Conservation (phyloP, 352 stramenopile genomes). For the Phytophthora pinifolia region DNA sequence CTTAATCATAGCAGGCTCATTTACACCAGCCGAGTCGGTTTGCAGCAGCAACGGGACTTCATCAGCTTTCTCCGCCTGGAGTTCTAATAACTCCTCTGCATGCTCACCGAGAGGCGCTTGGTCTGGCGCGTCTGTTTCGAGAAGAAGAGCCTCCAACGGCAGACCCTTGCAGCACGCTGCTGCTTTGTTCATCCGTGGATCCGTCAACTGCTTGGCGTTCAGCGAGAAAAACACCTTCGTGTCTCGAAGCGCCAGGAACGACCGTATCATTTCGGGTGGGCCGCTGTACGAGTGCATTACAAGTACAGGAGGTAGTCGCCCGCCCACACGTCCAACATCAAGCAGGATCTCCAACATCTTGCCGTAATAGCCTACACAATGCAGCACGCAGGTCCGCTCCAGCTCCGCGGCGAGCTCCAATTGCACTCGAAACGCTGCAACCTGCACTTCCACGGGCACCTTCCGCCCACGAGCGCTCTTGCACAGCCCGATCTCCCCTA, state of each 20-base stretch:
- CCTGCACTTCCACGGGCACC: slow-evolving; percentile 48
- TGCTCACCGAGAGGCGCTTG: slow-evolving; percentile 40
- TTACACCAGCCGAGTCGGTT: slow-evolving; percentile 28
- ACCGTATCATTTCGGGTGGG: slow-evolving; percentile 47
- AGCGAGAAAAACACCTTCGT: slow-evolving; percentile 75
- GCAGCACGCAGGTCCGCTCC: slow-evolving; percentile 57
- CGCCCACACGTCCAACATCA: slow-evolving; percentile 1
- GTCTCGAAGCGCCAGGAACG: slow-evolving; percentile 44
- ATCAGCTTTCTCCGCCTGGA: too few species aligned
- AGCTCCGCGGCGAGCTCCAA: slow-evolving; percentile 54
- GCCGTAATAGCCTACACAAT: slow-evolving; percentile 73
- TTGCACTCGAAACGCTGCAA: slow-evolving; percentile 50
- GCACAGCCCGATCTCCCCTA: slow-evolving; percentile 82
- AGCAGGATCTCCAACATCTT: slow-evolving; percentile 66
- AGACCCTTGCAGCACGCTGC: slow-evolving; percentile 37
- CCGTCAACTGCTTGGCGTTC: slow-evolving; percentile 66
- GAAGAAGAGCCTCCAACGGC: slow-evolving; percentile 48
- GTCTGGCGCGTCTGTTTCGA: slow-evolving; percentile 79
- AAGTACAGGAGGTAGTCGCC: slow-evolving; percentile 44
- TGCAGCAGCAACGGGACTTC: slow-evolving; percentile 19
- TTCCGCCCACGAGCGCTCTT: slow-evolving; percentile 57
- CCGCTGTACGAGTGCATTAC: slow-evolving; percentile 76
- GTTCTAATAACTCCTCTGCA: too few species aligned
- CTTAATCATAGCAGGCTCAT: slow-evolving; percentile 56
- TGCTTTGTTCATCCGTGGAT: slow-evolving; percentile 40